phyloP scores from a whole-genome alignment of 73 alveolate species.

The Blepharisma japonicum region DNA sequence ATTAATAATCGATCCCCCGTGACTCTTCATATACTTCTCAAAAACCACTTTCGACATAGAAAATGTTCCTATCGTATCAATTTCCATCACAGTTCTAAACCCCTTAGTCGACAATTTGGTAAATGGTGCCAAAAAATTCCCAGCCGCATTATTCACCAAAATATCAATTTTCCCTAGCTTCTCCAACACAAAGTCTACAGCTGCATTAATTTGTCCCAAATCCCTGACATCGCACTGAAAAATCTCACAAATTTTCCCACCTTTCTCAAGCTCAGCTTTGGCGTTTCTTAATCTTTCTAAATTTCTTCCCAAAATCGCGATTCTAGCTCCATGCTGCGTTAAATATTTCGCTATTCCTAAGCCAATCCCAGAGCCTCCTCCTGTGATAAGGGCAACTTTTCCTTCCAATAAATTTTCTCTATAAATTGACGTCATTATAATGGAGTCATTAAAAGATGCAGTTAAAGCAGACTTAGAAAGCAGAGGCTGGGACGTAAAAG shows the following conservation, averaged over 20 bases:
- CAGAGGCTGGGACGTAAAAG: not conserved
- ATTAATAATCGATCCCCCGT: slow-evolving; percentile 77
- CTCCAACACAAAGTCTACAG: slow-evolving; percentile 48
- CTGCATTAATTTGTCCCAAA: slow-evolving; percentile 58
- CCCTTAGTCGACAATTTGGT: slow-evolving; percentile 74
- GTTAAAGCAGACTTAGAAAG: too few relatives aligned
- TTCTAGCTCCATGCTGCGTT: slow-evolving; percentile 70
- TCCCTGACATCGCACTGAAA: slow-evolving; percentile 69
- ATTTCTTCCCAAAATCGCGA: slow-evolving; percentile 74
- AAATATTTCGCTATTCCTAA: slow-evolving; percentile 67
- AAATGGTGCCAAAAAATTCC: slow-evolving; percentile 80
- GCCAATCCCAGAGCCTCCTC: slow-evolving; percentile 89
- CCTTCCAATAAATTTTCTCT: slow-evolving; percentile 59
- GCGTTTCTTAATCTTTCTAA: slow-evolving; percentile 61
- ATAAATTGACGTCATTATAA: slow-evolving; percentile 46
- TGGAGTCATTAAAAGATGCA: not conserved
- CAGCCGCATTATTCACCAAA: slow-evolving; percentile 89
- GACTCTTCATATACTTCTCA: slow-evolving; percentile 52
- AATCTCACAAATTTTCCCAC: slow-evolving; percentile 36
- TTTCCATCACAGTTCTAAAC: slow-evolving; percentile 79
- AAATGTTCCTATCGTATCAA: slow-evolving; percentile 82
- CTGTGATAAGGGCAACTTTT: slow-evolving; percentile 75
- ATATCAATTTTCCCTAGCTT: slow-evolving; percentile 68
- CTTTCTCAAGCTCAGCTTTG: slow-evolving; percentile 49
- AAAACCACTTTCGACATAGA: slow-evolving; percentile 67